Base-by-base conservation (phyloP, 2,329 filamentous ascomycete species). In the Fusarium algeriense region DNA sequence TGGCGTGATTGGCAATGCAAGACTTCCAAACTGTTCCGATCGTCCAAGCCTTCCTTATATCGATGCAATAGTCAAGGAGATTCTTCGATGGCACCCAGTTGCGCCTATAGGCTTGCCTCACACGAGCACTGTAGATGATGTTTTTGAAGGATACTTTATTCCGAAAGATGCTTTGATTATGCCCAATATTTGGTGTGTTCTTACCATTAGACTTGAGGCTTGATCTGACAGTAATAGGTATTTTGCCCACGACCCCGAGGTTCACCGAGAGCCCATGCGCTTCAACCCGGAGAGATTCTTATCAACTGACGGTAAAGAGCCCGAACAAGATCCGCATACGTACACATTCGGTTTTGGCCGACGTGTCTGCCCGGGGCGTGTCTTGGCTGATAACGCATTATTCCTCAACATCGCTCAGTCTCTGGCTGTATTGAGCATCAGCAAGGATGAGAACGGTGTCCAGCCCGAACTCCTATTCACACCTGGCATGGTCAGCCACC, bases 391-490 rank as follows among this genome's bases (percentile, higher is more conserved):
- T 15, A 60, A 75, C 3, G 69, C 75, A 3, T 20, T 81, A 0
- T 82, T 76, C 49, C 67, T 82, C 17, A 80, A 64, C 6, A 71
- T 81, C 23, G 84, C 79, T 0, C 84, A 84, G 44, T 76, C 80
- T 0, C 77, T 89, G 6, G 79, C 85, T 0, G 84, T 83, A 0
- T 88, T 88, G 58, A 75, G 80, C 6, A 80, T 87, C 8, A 64
- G 46, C 5, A 62, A 44, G 7, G 38, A 67, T 3, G 43, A 38
- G 1, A 26, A 58, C 12, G 46, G 28, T 30, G 38, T 32, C 15
- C 35, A 60, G 3, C n/a, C 58, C 3, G 26, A 64, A 20, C 37
- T 63, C 12, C 14, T 23, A 13, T 73, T 73, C 23, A 71, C 48
- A 1, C 59, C 73, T 3, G 73, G 73, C 15, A 43, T 72, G 5